Percentiles rank a stretch among this genome's conserved stretches.
phyloP scores from a whole-genome alignment of 2,329 filamentous ascomycete genomes.

The Cladophialophora bantiana region DNA sequence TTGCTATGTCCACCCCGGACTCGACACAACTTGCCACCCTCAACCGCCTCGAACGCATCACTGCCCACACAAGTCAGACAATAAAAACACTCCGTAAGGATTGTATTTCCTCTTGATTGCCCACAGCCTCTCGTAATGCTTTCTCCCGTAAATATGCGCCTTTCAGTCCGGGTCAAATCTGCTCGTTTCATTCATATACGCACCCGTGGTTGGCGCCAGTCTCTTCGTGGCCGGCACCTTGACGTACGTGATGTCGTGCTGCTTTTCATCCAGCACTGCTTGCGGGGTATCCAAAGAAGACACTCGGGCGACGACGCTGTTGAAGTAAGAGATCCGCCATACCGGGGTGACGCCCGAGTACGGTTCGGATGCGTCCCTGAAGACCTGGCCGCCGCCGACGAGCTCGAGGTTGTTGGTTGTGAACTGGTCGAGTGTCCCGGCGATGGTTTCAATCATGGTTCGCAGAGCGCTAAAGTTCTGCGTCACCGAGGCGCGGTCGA shows the following conservation, averaged over 20 bases:
- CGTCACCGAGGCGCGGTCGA: conserved; percentile 39
- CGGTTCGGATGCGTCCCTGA: conserved; percentile 52
- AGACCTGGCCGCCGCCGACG: conserved; percentile 45
- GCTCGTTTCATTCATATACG: conserved; percentile 48
- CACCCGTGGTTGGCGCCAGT: conserved; percentile 45
- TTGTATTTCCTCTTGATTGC: conserved; percentile 34
- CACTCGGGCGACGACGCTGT: conserved; percentile 43
- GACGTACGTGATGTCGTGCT: conserved; percentile 44
- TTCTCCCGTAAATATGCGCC: conserved; percentile 28
- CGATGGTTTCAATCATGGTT: conserved; percentile 38
- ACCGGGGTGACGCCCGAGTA: conserved; percentile 59
- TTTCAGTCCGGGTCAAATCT: conserved; percentile 29
- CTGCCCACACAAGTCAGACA: conserved; percentile 33
- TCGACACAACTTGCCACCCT: background rate
- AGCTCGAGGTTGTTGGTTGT: conserved; percentile 49
- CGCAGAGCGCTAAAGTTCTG: conserved; percentile 37
- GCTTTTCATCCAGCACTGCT: conserved; percentile 35
- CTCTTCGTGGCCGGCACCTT: conserved; percentile 45
- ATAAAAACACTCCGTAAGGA: conserved; percentile 28
- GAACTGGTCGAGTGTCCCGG: conserved; percentile 39
- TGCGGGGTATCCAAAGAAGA: conserved; percentile 36
- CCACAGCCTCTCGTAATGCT: conserved; percentile 21
- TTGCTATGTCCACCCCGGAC: background rate
- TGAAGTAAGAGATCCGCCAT: conserved; percentile 56
- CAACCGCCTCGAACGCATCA: conserved; percentile 12